Evolutionary conservation across 306 rosid species (phyloP), one percentile per base, ranked within the genome.

Genomic region (Cicer cuneatum): DNA sequence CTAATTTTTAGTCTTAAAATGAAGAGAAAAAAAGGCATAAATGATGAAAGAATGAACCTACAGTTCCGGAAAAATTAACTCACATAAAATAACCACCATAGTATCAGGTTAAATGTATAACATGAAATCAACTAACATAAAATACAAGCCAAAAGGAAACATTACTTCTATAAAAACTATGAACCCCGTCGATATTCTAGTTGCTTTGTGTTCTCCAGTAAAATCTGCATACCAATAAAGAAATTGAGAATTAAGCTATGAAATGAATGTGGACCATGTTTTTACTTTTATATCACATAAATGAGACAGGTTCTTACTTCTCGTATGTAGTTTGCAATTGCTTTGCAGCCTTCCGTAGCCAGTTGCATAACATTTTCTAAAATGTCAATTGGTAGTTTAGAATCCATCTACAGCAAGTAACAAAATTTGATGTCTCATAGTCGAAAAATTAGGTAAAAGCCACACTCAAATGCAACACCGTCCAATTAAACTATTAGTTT

Each of bases 281-380:
- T 24, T 24, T 12, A 60, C 63, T 21, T 7, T 16, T 47, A 41
- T 66, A 62, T 7, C 61, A 56, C 69, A 74, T 7, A 21, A 59
- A 37, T 5, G 19, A 66, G 24, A 10, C 15, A 41, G 7, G 16
- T 71, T 71, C 90, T 83, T 85, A 89, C 97, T 71, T 94, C 91
- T 75, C 87, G 75, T 7, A 91, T 79, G 76, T 89, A 87, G 59
- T 80, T 92, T 39, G 97, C 98, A 69, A 93, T 85, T 21, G 96
- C 96, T 82, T 94, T 94, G 92, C 97, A 94, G 73, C 98, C 98
- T 81, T 94, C 94, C 7, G 78, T 86, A 70, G 94, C 91, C 71
- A 94, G 89, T 85, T 91, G 95, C 90, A 91, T 89, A 61, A 94
- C 95, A 56, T 64, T 88, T 84, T 94, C 96, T 74, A 91, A 86